Percentiles rank a stretch among this genome's conserved stretches.
Conservation (phyloP, 495 filamentous ascomycete genomes). For the Hamigera avellanea region DNA sequence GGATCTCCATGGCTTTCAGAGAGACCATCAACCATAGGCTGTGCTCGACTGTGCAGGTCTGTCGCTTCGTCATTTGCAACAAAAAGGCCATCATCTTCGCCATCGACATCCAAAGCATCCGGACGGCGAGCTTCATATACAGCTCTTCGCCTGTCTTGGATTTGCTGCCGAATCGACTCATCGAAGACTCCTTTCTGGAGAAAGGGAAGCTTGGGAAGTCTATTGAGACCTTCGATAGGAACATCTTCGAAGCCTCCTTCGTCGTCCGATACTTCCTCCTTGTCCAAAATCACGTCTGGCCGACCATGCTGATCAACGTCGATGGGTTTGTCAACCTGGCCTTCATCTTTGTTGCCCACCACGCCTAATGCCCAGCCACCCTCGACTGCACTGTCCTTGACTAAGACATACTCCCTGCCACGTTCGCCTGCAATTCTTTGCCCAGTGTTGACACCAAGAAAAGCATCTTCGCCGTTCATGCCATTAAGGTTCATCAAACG, state of each 20-base stretch:
- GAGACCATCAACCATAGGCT: slow-evolving; percentile 25
- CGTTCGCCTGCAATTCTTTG: slow-evolving; percentile 79
- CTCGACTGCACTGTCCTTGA: slow-evolving; percentile 88
- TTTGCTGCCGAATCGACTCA: slow-evolving; percentile 19
- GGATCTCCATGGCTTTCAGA: slow-evolving; percentile 31
- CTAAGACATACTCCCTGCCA: slow-evolving; percentile 85
- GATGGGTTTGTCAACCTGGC: slow-evolving; percentile 70
- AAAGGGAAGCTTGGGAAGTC: slow-evolving; percentile 57
- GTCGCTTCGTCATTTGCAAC: slow-evolving; percentile 37
- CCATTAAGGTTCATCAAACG: slow-evolving; percentile 89
- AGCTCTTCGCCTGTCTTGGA: slow-evolving; percentile 30
- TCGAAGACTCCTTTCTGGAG: slow-evolving; percentile 29
- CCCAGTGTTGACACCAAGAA: slow-evolving; percentile 45
- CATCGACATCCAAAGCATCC: slow-evolving; percentile 5
- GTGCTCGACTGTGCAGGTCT: slow-evolving; percentile 11
- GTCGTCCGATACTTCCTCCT: slow-evolving; percentile 41
- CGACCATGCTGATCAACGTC: slow-evolving; percentile 66
- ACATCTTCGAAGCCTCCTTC: slow-evolving; percentile 88
- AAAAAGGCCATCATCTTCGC: slow-evolving; percentile 54
- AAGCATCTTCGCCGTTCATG: slow-evolving; percentile 64
- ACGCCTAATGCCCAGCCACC: slow-evolving; percentile 97
- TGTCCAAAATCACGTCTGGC: slow-evolving; percentile 32
- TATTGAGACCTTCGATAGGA: slow-evolving; percentile 85
- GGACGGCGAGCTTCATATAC: slow-evolving; percentile 28
- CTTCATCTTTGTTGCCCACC: slow-evolving; percentile 69